A percentile compares a stretch with the other conserved stretches of the same genome.
phyloP scores from a whole-genome alignment of 768 basidiomycete species.

The Suillus subalutaceus region DNA sequence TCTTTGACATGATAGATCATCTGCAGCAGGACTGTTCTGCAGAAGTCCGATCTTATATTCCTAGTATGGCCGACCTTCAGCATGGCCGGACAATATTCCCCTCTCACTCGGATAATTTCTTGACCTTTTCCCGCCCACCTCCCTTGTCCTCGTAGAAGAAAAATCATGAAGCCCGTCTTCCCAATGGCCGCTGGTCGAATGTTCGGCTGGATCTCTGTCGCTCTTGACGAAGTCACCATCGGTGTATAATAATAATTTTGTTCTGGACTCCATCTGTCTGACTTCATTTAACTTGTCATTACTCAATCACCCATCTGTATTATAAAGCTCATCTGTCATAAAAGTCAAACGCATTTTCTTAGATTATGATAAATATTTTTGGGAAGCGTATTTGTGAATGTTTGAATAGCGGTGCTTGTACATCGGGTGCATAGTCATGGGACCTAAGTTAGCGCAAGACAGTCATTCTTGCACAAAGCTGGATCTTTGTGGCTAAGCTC shows the following conservation, averaged over 20 bases:
- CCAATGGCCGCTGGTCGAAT: neutral
- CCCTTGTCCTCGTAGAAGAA: constrained; percentile 16
- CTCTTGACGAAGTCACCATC: constrained; percentile 1
- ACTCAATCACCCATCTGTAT: constrained; percentile 7
- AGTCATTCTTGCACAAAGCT: constrained; percentile 26
- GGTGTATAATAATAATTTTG: constrained; percentile 6
- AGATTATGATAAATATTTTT: neutral
- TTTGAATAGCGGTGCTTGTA: neutral
- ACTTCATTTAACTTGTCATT: constrained; percentile 3
- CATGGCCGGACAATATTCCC: constrained; percentile 16
- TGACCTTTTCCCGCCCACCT: constrained; percentile 44
- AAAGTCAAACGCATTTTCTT: constrained; percentile 2
- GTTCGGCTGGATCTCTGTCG: neutral
- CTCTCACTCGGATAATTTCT: constrained; percentile 26
- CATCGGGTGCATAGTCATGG: neutral
- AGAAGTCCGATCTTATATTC: constrained; percentile 66
- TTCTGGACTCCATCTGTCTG: constrained; percentile 8
- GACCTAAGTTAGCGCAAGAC: constrained; percentile 11
- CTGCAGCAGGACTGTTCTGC: constrained; percentile 59
- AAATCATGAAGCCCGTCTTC: neutral
- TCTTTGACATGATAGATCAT: constrained; percentile 45
- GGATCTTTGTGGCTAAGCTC: constrained; percentile 27
- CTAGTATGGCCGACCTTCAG: constrained; percentile 28
- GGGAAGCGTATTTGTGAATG: neutral
- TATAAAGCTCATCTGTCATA: constrained; percentile 4